Base-by-base conservation (phyloP, 1,284 basidiomycete genomes). In the Cryptococcus sp. region DNA sequence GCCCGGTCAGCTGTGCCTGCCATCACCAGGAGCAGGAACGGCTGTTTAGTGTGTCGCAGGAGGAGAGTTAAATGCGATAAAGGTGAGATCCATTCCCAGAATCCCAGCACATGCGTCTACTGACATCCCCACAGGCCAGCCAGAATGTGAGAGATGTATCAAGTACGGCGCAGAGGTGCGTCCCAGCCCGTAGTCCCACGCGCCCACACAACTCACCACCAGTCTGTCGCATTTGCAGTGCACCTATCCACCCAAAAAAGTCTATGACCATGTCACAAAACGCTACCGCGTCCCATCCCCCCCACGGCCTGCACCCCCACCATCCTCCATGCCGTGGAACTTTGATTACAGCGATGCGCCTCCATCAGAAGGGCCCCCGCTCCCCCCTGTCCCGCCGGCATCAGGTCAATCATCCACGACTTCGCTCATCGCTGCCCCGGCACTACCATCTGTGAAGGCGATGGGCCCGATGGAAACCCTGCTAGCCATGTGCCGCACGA, bases 31-130 rank as follows among this genome's bases (percentile, higher is more conserved):
- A 33, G 28, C 28, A 4, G 28, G 28, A 66, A 63, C 50, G 71
- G 71, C 0, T 72, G 71, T 53, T 49, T 71, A 24, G 66, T 72
- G 4, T 72, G 71, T 49, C 62, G 71, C 16, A 60, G 64, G n/a
- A 57, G 71, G 16, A 50, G 71, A 36, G 61, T 72, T 42, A 69
- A 68, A 47, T 72, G 71, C 46, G 71, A 72, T 58, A 56, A 64
- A 36, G 65, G 70, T 69, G 44, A 50, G 65, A 60, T 12, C 43
- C 15, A 9, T 33, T 4, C 28, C 28, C n/a, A n/a, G 24, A 43
- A 40, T 16, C 24, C 16, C 33, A 24, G 35, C 42, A n/a, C 12
- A n/a, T 23, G 5, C 35, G 13, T 7, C 8, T 8, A 5, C 21
- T 47, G 35, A 46, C 6, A 37, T 37, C 55, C 43, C 15, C 12